A percentile compares a stretch with the other conserved stretches of the same genome.
Evolutionary conservation across 371 early-diverging fungal species (phyloP).

Genomic region (Basidiobolus meristosporus): DNA sequence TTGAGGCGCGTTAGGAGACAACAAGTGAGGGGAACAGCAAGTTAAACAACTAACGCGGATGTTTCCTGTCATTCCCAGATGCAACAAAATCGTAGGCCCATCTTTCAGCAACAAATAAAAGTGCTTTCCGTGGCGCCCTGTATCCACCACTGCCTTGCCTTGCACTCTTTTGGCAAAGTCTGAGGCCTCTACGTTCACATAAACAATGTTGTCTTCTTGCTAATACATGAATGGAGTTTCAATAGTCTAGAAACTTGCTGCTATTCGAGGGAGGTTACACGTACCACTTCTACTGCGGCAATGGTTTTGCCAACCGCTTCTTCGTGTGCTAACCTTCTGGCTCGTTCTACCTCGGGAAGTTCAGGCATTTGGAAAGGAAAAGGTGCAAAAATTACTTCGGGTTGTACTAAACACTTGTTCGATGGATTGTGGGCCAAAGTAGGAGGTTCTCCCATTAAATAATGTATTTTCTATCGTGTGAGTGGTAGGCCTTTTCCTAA

Average conservation of each 20-base stretch:
- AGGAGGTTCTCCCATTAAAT: too few relatives aligned
- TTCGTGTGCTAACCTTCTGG: conserved; percentile 14
- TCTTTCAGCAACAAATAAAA: conserved; percentile 19
- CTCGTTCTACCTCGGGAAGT: conserved; percentile 17
- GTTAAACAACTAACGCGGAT: conserved; percentile 4
- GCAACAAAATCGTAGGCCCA: conserved; percentile 18
- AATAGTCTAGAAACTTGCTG: not conserved
- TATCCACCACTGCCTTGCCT: conserved; percentile 17
- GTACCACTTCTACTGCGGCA: conserved; percentile 12
- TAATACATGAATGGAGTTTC: conserved; percentile 1
- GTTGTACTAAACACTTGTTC: too few relatives aligned
- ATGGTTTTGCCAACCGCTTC: conserved; percentile 17
- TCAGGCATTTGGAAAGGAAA: too few relatives aligned
- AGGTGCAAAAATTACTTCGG: too few relatives aligned
- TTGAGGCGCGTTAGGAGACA: conserved; percentile 4
- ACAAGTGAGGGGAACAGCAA: not conserved
- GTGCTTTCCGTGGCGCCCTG: conserved; percentile 34
- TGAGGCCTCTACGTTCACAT: not conserved
- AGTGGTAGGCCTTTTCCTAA: too few relatives aligned
- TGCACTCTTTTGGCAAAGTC: conserved; percentile 5
- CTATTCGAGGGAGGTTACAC: not conserved
- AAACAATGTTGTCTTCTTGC: conserved; percentile 5
- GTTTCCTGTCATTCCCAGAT: conserved; percentile 36
- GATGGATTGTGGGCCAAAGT: too few relatives aligned
- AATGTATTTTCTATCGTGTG: too few relatives aligned